Percentiles rank a stretch among this genome's conserved stretches.
These are phyloP conservation scores for Pelargonium nanum DNA, from an alignment of 345 rosid genomes.

Conservation along the genomic window DNA sequence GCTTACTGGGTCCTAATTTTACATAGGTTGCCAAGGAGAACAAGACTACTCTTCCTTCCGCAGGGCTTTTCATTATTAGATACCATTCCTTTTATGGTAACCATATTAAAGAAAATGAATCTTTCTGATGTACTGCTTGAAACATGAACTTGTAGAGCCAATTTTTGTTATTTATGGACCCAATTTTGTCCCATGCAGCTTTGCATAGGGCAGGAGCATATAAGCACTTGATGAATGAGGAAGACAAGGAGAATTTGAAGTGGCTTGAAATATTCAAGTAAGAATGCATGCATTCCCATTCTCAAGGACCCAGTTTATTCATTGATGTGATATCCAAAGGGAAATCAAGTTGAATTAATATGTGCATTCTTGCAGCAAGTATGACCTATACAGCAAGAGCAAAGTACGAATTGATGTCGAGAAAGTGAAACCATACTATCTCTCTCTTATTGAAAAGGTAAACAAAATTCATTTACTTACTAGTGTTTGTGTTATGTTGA, in stretches of 20 bases:
- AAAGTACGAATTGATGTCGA: conserved; percentile 49
- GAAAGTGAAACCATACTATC: conserved; percentile 50
- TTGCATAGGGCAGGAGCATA: conserved; percentile 30
- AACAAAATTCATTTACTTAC: background rate
- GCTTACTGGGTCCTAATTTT: background rate
- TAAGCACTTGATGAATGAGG: conserved; percentile 28
- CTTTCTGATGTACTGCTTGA: background rate
- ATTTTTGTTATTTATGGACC: background rate
- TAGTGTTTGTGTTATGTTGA: background rate
- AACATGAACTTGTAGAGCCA: background rate
- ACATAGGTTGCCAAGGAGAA: conserved; percentile 44
- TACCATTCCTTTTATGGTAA: conserved; percentile 59
- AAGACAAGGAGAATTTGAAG: conserved; percentile 27
- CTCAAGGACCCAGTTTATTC: background rate
- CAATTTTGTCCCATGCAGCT: conserved; percentile 16
- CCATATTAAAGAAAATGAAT: background rate
- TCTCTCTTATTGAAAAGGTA: conserved; percentile 49
- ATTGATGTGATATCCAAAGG: background rate
- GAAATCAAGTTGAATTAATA: background rate
- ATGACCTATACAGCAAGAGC: conserved; percentile 62
- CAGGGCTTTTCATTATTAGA: conserved; percentile 49
- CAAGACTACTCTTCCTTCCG: conserved; percentile 43
- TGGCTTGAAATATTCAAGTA: conserved; percentile 37
- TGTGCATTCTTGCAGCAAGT: conserved; percentile 32
- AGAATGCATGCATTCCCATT: background rate